Percentiles rank a stretch among this genome's conserved stretches.
Conservation (phyloP, 768 basidiomycete genomes). For the Ramaria rubella region DNA sequence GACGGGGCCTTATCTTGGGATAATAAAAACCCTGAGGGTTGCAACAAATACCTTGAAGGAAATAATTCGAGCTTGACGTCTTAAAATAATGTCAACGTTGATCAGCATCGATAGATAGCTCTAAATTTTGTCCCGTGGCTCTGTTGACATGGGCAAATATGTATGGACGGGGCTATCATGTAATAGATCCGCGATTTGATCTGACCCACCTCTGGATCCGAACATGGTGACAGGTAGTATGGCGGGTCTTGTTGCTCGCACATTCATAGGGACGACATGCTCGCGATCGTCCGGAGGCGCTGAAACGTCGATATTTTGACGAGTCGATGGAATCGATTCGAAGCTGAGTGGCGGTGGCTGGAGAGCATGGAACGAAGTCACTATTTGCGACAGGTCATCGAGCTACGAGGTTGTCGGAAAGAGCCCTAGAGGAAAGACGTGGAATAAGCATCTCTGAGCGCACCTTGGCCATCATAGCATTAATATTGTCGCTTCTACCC, state of each 20-base stretch:
- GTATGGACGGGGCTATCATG: conserved; percentile 2
- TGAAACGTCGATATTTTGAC: neutral
- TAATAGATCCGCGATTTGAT: neutral
- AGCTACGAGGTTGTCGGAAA: conserved; percentile 35
- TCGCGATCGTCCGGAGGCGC: neutral
- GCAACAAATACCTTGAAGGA: too few relatives aligned
- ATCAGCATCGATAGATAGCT: neutral
- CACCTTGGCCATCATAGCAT: conserved; percentile 71
- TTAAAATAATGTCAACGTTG: neutral
- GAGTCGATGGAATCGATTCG: neutral
- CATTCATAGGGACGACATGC: neutral
- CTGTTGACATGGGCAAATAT: neutral
- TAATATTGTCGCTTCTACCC: conserved; percentile 61
- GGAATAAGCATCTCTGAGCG: conserved; percentile 11
- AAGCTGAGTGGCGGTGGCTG: conserved; percentile 8
- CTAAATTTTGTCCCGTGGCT: too few relatives aligned
- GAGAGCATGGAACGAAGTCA: conserved; percentile 8
- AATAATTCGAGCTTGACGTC: too few relatives aligned
- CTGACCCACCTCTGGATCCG: neutral
- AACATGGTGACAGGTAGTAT: neutral
- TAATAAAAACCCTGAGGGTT: too few relatives aligned
- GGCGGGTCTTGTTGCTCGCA: neutral
- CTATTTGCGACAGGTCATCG: conserved; percentile 40
- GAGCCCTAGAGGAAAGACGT: conserved; percentile 2
- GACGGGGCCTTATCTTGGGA: too few relatives aligned